Percentiles rank a stretch among this genome's conserved stretches.
phyloP scores from a whole-genome alignment of 1,284 basidiomycete species.

The Megacollybia platyphylla region DNA sequence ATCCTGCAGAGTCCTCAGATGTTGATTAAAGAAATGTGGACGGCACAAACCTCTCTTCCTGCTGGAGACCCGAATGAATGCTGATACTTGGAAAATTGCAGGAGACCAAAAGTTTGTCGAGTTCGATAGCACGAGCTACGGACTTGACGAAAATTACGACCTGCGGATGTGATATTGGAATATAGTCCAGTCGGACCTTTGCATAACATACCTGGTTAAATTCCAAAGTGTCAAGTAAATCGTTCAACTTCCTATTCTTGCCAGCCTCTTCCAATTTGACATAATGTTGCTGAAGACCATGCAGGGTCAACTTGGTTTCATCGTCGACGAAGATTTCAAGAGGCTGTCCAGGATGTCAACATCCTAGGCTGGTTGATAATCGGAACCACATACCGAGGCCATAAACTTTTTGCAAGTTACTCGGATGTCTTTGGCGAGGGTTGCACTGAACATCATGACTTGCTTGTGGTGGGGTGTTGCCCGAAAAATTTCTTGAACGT shows the following conservation, averaged over 20 bases:
- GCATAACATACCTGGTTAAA: slow-evolving; percentile 79
- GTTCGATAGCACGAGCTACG: slow-evolving; percentile 89
- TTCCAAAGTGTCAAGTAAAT: slow-evolving; percentile 90
- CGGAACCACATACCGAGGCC: slow-evolving; percentile 71
- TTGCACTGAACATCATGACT: slow-evolving; percentile 99
- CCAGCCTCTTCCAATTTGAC: slow-evolving; percentile 90
- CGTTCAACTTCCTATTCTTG: slow-evolving; percentile 98
- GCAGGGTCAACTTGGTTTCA: slow-evolving; percentile 96
- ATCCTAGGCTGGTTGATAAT: slow-evolving; percentile 4
- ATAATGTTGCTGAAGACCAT: slow-evolving; percentile 98
- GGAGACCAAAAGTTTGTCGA: slow-evolving; percentile 92
- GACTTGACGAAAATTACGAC: slow-evolving; percentile 99
- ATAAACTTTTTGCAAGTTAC: slow-evolving; percentile 99
- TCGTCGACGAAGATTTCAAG: slow-evolving; percentile 99
- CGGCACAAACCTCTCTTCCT: slow-evolving; percentile 82
- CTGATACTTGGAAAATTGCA: slow-evolving; percentile 99
- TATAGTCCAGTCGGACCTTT: background rate
- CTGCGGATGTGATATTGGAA: slow-evolving; percentile 23
- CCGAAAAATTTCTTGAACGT: slow-evolving; percentile 99
- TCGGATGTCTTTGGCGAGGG: slow-evolving; percentile 93
- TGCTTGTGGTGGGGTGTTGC: slow-evolving; percentile 99
- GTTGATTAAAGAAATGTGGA: slow-evolving; percentile 4
- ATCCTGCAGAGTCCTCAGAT: slow-evolving; percentile 42
- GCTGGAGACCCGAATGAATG: slow-evolving; percentile 89
- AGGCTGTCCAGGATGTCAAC: slow-evolving; percentile 43